Evolutionary conservation across 2,329 filamentous ascomycete genomes (phyloP), one percentile per base, ranked within the genome.

Genomic region (Phyllosticta citriasiana): DNA sequence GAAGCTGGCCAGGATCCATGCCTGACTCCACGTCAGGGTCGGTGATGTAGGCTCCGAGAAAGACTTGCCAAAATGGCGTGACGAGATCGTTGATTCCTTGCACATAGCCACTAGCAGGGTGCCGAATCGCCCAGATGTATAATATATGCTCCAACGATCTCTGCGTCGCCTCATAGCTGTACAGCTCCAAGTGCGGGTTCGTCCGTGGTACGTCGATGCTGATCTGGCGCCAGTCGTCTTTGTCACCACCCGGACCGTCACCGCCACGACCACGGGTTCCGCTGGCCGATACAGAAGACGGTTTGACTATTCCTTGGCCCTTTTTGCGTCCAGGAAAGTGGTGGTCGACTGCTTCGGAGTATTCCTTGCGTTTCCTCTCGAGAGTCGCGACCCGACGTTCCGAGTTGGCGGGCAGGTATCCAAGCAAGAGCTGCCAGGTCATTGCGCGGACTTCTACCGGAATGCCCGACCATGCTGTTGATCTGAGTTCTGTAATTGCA

Each of bases 171-270:
- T 97, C 93, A 71, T 96, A 97, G 66, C 90, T 84, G 76, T 99
- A 99, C 0, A 99, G 81, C 67, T 95, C 89, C 59, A 99, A 87
- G 74, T 97, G 94, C 10, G 94, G 94, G 71, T 96, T 97, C 3
- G 94, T 99, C 57, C 94, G 85, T 2, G 94, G 94, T 24, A 97
- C 90, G 71, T 99, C 94, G 70, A 99, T 99, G 74, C 91, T 97
- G 76, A 99, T 97, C 72, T 99, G 94, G 77, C 99, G 94, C 94
- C 94, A 99, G 63, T 99, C 86, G n/a, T 91, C 88, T 77, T 99
- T 93, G 68, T 99, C 95, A 19, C 99, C 77, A 2, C 92, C 93
- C 19, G 19, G 19, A 22, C 19, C 94, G 68, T 99, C 95, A 19
- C 99, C 77, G 2, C 92, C 93, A 60, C 89, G 84, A 2, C 86